Evolutionary conservation across 2,329 filamentous ascomycete genomes (phyloP).

Genomic region (Fusarium buxicola): DNA sequence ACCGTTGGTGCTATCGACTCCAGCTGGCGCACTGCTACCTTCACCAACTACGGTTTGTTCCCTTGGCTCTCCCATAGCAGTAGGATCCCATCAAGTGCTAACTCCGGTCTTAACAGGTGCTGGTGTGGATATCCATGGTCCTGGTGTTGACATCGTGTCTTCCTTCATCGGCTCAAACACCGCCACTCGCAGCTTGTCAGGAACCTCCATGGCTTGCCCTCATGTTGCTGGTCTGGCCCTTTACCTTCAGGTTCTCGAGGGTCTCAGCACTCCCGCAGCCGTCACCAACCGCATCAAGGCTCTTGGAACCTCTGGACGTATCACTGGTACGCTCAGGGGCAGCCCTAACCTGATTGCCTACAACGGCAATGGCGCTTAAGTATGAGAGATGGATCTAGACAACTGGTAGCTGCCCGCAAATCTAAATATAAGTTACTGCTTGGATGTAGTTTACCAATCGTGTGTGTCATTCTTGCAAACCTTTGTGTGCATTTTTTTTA

Average conservation of each 20-base stretch:
- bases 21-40: slow-evolving; percentile 54
- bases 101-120: slow-evolving; percentile 21
- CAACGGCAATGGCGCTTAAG: slow-evolving; percentile 54
- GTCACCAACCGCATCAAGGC: slow-evolving; percentile 57
- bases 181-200: slow-evolving; percentile 52
- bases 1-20: slow-evolving; percentile 61
- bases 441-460: no score
- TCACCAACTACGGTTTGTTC: slow-evolving; percentile 60
- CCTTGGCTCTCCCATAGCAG: neutral
- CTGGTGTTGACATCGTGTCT: slow-evolving; percentile 54
- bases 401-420: no score
- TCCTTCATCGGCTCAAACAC: slow-evolving; percentile 56
- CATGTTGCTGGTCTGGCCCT: slow-evolving; percentile 56
- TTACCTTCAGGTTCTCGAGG: slow-evolving; percentile 60
- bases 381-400: neutral
- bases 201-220: slow-evolving; percentile 57
- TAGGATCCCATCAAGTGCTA: slow-evolving; percentile 6
- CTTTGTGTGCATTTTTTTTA: no score
- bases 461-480: no score
- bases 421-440: no score
- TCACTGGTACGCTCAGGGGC: slow-evolving; percentile 52
- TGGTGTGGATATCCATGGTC: slow-evolving; percentile 56
- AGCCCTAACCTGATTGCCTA: slow-evolving; percentile 60
- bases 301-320: slow-evolving; percentile 54
- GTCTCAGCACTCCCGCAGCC: slow-evolving; percentile 54